Base-by-base conservation (phyloP, 2,329 filamentous ascomycete species). In the Fusarium solani-melongenae region DNA sequence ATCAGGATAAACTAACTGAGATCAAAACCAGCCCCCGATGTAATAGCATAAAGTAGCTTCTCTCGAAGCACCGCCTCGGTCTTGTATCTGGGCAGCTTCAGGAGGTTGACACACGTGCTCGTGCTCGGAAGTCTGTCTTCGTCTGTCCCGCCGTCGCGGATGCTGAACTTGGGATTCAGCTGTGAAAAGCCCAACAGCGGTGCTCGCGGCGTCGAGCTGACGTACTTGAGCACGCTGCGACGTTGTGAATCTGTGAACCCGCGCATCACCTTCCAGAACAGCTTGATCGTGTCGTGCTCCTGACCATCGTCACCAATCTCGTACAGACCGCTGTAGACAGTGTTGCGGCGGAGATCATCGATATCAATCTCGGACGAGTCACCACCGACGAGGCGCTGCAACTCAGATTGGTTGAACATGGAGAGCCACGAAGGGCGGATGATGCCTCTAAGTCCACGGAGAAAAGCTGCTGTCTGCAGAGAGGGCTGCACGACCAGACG, bases 361-460 rank as follows among this genome's bases (percentile, higher is more conserved):
- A 99, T 88, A 78, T 98, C 93, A 67, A 99, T 97, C 70, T 94
- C 92, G 11, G 92, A 92, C 31, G 91, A 92, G 76, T 97, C 95
- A 49, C 96, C 96, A 62, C 95, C 94, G 17, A 99, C 93, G 7
- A 99, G 91, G 2, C 94, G 96, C 83, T 98, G 96, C 6, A 99
- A 88, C 81, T 99, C 96, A 4, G 91, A 91, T 81, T 98, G 96
- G 82, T 99, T 99, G 86, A 99, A 99, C 96, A 99, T 98, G 77
- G 93, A 95, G 6, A 99, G 88, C 96, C 96, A 99, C 5, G 91
- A 90, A 0, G 96, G 95, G 67, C 95, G 92, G 73, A 99, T 96
- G 79, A 99, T 97, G 73, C 92, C 88, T 24, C 93, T 91, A 1
- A 99, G 90, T 0, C 96, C 96, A 64, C 91, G 91, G 9, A 99